These are phyloP conservation scores for Chamaecrista fasciculata DNA, from an alignment of 306 rosid species.

Conservation along the genomic window DNA sequence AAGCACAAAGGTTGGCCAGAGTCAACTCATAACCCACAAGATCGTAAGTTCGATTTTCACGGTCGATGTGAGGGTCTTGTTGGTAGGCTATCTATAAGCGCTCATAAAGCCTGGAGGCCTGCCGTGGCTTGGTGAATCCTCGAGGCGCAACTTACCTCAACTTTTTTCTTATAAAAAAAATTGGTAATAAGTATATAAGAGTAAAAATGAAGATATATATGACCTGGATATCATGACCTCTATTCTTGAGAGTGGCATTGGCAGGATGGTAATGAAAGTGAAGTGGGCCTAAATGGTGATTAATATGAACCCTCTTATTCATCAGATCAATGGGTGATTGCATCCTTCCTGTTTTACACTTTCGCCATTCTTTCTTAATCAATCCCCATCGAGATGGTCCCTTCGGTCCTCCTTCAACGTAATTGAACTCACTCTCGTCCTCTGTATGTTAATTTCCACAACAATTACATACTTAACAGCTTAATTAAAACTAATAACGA, in stretches of 20 bases:
- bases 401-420: slow-evolving; percentile 29
- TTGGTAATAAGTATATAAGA: neutral
- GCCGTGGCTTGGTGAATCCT: too few species aligned
- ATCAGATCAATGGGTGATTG: slow-evolving; percentile 74
- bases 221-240: slow-evolving; percentile 81
- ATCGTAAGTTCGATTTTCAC: too few species aligned
- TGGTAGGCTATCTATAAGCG: too few species aligned
- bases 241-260: slow-evolving; percentile 61
- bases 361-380: slow-evolving; percentile 52
- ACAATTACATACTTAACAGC: too few species aligned
- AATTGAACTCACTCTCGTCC: slow-evolving; percentile 56
- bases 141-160: too few species aligned
- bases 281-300: slow-evolving; percentile 37
- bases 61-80: too few species aligned
- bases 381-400: slow-evolving; percentile 76
- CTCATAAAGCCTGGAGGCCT: too few species aligned
- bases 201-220: too few species aligned
- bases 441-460: slow-evolving; percentile 41
- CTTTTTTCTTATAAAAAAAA: too few species aligned
- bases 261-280: slow-evolving; percentile 40
- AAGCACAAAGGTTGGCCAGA: too few species aligned
- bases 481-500: too few species aligned
- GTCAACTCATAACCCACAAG: too few species aligned
- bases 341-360: slow-evolving; percentile 55
- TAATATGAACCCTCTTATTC: slow-evolving; percentile 44